Percentiles rank a stretch among this genome's conserved stretches.
Evolutionary conservation across 2,329 filamentous ascomycete species (phyloP).

Genomic region (Davidsoniella neocaledoniae): DNA sequence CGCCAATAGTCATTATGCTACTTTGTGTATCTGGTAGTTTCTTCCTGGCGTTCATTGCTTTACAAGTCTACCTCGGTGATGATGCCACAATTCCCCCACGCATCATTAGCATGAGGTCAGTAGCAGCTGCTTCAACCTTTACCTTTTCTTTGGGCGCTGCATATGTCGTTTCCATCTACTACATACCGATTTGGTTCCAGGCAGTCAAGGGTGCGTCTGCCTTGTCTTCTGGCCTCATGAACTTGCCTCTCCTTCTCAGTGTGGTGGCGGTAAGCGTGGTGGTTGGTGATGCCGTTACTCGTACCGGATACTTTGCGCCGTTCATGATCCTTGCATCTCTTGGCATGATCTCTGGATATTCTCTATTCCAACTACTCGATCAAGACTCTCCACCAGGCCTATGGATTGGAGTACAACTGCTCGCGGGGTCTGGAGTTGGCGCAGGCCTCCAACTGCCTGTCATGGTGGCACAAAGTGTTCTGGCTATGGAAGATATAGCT

Average conservation of each 20-base stretch:
- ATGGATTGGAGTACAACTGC: constrained; percentile 14
- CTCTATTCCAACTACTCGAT: constrained; percentile 23
- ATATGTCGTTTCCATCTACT: constrained; percentile 18
- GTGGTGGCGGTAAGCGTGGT: constrained; percentile 20
- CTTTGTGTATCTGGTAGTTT: constrained; percentile 20
- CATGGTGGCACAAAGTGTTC: constrained; percentile 29
- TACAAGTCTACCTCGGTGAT: constrained; percentile 25
- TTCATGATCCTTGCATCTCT: constrained; percentile 22
- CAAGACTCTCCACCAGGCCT: constrained; percentile 16
- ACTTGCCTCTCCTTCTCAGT: constrained; percentile 21
- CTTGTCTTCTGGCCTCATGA: constrained; percentile 21
- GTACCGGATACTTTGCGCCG: constrained; percentile 24
- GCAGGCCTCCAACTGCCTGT: constrained; percentile 27
- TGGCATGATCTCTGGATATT: constrained; percentile 19
- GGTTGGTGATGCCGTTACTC: constrained; percentile 20
- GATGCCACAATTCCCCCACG: constrained; percentile 27
- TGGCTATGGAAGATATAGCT: constrained; percentile 26
- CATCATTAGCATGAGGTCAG: constrained; percentile 24
- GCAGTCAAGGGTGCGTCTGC: constrained; percentile 22
- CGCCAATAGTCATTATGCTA: constrained; percentile 15
- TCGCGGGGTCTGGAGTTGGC: constrained; percentile 22
- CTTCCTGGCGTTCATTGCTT: constrained; percentile 20
- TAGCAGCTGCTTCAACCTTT: constrained; percentile 22
- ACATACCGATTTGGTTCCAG: constrained; percentile 24
- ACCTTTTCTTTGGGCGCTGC: constrained; percentile 24